A percentile compares a stretch with the other conserved stretches of the same genome.
Conservation (phyloP, 1,284 basidiomycete species). For the Boletus semigastroideus region DNA sequence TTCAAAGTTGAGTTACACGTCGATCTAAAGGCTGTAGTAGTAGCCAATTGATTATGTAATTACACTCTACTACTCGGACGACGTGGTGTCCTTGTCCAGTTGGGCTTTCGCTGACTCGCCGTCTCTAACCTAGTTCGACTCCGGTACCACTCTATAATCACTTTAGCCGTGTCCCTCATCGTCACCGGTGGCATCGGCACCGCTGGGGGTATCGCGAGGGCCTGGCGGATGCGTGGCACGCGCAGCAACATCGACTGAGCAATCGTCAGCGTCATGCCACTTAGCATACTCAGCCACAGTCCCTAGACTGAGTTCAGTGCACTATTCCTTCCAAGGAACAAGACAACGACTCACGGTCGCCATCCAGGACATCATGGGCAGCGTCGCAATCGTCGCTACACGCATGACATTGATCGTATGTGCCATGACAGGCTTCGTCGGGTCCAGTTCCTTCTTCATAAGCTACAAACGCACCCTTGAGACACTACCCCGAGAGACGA, state of each 20-base stretch:
- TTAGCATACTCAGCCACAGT: conserved; percentile 31
- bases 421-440: conserved; percentile 52
- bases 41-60: conserved; percentile 20
- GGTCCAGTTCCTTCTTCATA: conserved; percentile 58
- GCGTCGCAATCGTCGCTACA: conserved; percentile 53
- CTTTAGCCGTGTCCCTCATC: conserved; percentile 30
- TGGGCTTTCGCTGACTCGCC: conserved; percentile 20
- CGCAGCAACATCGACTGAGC: conserved; percentile 26
- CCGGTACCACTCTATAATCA: conserved; percentile 25
- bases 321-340: background rate
- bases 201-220: conserved; percentile 21
- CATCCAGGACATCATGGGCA: conserved; percentile 63
- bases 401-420: conserved; percentile 78
- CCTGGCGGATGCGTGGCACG: conserved; percentile 26
- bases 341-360: conserved; percentile 48
- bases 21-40: background rate
- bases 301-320: conserved; percentile 18
- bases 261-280: conserved; percentile 23
- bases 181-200: conserved; percentile 20
- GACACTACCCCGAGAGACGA: background rate
- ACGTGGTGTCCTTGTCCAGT: conserved; percentile 26
- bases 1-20: background rate
- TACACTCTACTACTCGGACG: conserved; percentile 12
- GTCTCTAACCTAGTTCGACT: conserved; percentile 7
- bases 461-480: conserved; percentile 38